A percentile compares a stretch with the other conserved stretches of the same genome.
These are phyloP conservation scores for Phaeolepiota aurea DNA, from an alignment of 768 basidiomycete genomes.

Conservation along the genomic window DNA sequence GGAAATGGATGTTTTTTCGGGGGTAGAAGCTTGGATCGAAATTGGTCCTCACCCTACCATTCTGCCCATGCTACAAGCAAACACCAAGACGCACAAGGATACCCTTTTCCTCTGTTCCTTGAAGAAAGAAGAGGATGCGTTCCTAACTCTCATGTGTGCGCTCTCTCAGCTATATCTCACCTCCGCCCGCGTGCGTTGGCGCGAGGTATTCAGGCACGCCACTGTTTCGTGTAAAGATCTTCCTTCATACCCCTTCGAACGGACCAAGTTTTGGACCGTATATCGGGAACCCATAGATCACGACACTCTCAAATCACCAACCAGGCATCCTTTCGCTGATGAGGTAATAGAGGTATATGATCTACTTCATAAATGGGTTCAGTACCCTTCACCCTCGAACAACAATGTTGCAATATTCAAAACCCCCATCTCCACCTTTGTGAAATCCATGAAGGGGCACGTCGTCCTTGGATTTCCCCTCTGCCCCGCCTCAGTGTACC, in stretches of 20 bases:
- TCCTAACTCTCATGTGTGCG: constrained; percentile 34
- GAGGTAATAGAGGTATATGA: not conserved
- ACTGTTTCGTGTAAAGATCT: constrained; percentile 33
- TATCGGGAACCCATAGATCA: constrained; percentile 19
- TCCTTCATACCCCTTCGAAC: constrained; percentile 58
- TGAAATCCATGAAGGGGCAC: constrained; percentile 44
- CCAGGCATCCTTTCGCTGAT: not conserved
- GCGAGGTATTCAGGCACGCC: constrained; percentile 38
- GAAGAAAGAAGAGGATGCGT: constrained; percentile 32
- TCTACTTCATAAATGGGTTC: not conserved
- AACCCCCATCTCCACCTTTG: constrained; percentile 37
- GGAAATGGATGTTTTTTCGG: constrained; percentile 13
- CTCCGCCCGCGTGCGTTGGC: constrained; percentile 40
- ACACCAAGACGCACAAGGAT: constrained; percentile 20
- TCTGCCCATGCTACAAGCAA: constrained; percentile 47
- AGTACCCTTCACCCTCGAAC: constrained; percentile 23
- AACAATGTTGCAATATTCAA: constrained; percentile 38
- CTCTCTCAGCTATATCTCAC: constrained; percentile 42
- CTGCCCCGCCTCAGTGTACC: constrained; percentile 61
- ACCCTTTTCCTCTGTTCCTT: constrained; percentile 41
- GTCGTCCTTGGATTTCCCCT: constrained; percentile 45
- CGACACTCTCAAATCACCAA: not conserved
- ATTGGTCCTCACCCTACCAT: constrained; percentile 55
- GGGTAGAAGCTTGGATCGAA: constrained; percentile 50
- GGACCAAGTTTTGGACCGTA: constrained; percentile 47